Evolutionary conservation across 1,139 yeast species (phyloP).

Genomic region (Scheffersomyces illinoinensis): DNA sequence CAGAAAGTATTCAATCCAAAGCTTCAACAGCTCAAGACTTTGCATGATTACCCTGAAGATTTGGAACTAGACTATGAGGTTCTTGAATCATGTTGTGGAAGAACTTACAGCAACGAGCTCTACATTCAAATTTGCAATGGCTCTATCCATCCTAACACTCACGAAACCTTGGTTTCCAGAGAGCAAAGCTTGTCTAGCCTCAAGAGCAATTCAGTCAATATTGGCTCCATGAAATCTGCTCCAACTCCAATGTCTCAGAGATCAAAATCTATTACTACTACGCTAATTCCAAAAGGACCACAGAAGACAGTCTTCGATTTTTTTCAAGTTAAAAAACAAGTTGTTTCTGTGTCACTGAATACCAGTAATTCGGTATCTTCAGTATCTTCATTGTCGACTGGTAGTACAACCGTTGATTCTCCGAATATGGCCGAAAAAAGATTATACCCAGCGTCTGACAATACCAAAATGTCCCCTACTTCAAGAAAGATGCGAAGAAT

Average conservation of each 20-base stretch:
- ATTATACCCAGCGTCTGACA: neutral
- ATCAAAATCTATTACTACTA: slow-evolving; percentile 1
- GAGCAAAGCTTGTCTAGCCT: slow-evolving; percentile 35
- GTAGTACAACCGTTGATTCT: neutral
- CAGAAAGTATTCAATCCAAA: slow-evolving; percentile 84
- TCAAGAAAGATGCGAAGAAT: slow-evolving; percentile 25
- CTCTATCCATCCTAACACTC: slow-evolving; percentile 63
- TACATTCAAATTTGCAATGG: slow-evolving; percentile 67
- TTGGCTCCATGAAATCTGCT: neutral
- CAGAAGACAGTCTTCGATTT: neutral
- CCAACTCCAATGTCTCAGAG: slow-evolving; percentile 3
- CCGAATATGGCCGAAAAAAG: neutral
- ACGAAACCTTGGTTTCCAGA: slow-evolving; percentile 45
- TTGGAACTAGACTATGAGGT: slow-evolving; percentile 31
- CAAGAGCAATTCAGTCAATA: slow-evolving; percentile 26
- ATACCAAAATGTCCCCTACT: slow-evolving; percentile 24
- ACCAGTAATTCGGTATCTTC: neutral
- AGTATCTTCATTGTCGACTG: neutral
- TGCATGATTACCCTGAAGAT: slow-evolving; percentile 56
- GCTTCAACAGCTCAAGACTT: slow-evolving; percentile 46
- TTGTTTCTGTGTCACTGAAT: neutral
- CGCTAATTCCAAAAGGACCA: neutral
- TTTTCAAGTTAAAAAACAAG: slow-evolving; percentile 7
- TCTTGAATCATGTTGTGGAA: slow-evolving; percentile 66
- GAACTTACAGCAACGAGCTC: slow-evolving; percentile 41